phyloP scores from a whole-genome alignment of 129 eudicot species.

The Arctium minus region DNA sequence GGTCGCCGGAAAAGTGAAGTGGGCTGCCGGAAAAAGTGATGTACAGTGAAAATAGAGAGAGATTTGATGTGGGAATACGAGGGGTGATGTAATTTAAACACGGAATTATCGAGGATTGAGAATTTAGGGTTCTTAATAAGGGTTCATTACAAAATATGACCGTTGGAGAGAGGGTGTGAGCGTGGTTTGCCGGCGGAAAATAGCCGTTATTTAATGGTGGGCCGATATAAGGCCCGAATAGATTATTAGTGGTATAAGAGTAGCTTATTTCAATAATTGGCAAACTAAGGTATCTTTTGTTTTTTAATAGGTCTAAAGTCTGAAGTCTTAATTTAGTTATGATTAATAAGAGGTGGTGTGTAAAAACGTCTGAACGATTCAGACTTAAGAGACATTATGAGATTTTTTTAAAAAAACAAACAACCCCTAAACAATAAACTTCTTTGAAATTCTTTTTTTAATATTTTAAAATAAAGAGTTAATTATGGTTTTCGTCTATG shows the following conservation, averaged over 20 bases:
- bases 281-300: background rate
- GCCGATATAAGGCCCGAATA: background rate
- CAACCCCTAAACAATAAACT: no score
- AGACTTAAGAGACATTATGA: no score
- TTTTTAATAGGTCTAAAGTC: no score
- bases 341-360: no score
- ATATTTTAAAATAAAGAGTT: no score
- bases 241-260: background rate
- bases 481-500: no score
- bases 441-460: no score
- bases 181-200: constrained; percentile 14
- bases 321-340: no score
- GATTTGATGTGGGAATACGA: background rate
- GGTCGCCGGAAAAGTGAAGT: constrained; percentile 14
- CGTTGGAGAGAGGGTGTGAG: constrained; percentile 37
- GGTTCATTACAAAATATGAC: constrained; percentile 36
- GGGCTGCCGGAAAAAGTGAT: constrained; percentile 13
- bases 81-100: constrained; percentile 12
- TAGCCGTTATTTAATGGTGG: constrained; percentile 53
- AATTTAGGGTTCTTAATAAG: constrained; percentile 13
- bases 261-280: background rate
- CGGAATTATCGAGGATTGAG: background rate
- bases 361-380: no score
- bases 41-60: constrained; percentile 5
- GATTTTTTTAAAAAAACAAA: no score